Conservation (phyloP, 2,329 filamentous ascomycete species). For the Trichoderma harzianum region DNA sequence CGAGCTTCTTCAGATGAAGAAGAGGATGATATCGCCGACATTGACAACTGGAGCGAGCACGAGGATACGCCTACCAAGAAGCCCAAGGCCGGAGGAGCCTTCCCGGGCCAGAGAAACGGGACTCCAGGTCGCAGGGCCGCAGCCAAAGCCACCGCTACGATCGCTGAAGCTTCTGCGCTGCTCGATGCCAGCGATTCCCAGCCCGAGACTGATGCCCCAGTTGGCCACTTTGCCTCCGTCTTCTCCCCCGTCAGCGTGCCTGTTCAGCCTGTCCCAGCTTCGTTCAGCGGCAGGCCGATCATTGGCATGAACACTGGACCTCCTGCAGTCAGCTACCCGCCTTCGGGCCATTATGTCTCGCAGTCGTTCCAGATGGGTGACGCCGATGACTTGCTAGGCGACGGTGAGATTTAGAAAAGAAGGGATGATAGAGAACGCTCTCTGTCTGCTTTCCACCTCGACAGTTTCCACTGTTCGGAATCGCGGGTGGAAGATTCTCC, state of each 20-base stretch:
- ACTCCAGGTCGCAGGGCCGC: constrained; percentile 34
- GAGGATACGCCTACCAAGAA: constrained; percentile 40
- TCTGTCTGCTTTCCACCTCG: neutral
- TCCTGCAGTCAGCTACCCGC: neutral
- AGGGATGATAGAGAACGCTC: neutral
- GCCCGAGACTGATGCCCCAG: constrained; percentile 21
- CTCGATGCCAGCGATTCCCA: constrained; percentile 30
- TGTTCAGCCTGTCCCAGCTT: constrained; percentile 11
- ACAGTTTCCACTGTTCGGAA: neutral
- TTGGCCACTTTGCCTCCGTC: neutral
- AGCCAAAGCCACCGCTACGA: constrained; percentile 33
- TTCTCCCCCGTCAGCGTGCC: neutral
- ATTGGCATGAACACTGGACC: neutral
- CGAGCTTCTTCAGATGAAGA: constrained; percentile 27
- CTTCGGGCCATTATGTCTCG: constrained; percentile 5
- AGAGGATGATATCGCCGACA: constrained; percentile 28
- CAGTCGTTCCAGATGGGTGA: neutral
- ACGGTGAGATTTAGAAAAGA: constrained; percentile 36
- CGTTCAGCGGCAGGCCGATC: neutral
- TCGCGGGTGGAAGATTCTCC: neutral
- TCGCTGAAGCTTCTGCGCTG: constrained; percentile 30
- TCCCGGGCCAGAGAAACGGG: constrained; percentile 25
- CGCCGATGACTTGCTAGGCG: constrained; percentile 21
- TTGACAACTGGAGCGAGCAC: constrained; percentile 32
- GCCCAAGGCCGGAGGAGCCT: constrained; percentile 25